A percentile compares a stretch with the other conserved stretches of the same genome.
These are phyloP conservation scores for Exophiala sideris DNA, from an alignment of 2,329 filamentous ascomycete genomes.

Conservation along the genomic window DNA sequence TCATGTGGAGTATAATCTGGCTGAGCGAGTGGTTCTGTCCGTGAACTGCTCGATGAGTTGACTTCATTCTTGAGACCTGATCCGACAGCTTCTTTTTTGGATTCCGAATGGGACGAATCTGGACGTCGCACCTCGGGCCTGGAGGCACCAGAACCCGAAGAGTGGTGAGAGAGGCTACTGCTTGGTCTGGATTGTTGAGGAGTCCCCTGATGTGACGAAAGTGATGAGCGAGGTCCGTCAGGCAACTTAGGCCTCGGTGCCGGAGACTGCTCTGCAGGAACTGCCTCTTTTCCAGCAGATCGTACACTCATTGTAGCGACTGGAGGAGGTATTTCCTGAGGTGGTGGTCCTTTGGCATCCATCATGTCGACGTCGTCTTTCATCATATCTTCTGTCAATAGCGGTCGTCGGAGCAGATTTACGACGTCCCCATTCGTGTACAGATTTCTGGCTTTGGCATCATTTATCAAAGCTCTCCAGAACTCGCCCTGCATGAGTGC, in stretches of 20 bases:
- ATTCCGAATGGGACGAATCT: constrained; percentile 4
- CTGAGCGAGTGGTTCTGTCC: neutral
- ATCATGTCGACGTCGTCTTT: constrained; percentile 44
- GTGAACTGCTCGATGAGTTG: neutral
- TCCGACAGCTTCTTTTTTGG: neutral
- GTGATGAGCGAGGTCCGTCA: constrained; percentile 3
- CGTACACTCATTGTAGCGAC: too few relatives aligned
- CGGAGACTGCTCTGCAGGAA: neutral
- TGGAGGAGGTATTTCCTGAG: neutral
- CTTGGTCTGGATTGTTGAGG: constrained; percentile 20
- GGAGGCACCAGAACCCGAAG: constrained; percentile 30
- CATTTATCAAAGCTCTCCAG: constrained; percentile 81
- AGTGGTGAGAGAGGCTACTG: constrained; percentile 30
- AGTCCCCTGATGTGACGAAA: constrained; percentile 3
- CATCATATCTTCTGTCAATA: constrained; percentile 41
- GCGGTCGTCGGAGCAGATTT: constrained; percentile 53
- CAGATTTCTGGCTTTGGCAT: constrained; percentile 69
- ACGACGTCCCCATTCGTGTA: constrained; percentile 70
- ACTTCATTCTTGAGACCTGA: neutral
- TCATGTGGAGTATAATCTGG: neutral
- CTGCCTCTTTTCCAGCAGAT: too few relatives aligned
- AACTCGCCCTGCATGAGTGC: constrained; percentile 84
- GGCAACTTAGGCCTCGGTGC: neutral
- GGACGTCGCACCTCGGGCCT: constrained; percentile 9
- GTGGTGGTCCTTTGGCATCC: constrained; percentile 28